Evolutionary conservation across 805 yeast species (phyloP).

Genomic region (Nakazawaea anatomiae): DNA sequence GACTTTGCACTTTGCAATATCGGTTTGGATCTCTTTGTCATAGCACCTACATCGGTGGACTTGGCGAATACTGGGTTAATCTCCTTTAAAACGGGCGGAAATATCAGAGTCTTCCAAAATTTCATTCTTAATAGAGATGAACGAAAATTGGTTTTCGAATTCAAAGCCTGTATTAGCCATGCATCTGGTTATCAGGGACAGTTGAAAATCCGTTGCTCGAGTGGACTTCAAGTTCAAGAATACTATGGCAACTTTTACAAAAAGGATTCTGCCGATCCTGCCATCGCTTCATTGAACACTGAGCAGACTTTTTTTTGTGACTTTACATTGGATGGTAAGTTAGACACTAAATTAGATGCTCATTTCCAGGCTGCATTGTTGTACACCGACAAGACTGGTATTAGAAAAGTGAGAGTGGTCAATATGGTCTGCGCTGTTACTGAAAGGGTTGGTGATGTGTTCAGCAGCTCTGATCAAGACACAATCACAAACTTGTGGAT

Average conservation of each 20-base stretch:
- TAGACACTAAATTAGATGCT: slow-evolving; percentile 66
- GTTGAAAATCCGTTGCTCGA: slow-evolving; percentile 79
- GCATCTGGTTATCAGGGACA: slow-evolving; percentile 73
- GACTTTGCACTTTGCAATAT: slow-evolving; percentile 52
- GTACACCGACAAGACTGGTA: slow-evolving; percentile 74
- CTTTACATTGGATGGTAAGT: slow-evolving; percentile 70
- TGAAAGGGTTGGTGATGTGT: slow-evolving; percentile 64
- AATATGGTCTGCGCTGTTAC: slow-evolving; percentile 81
- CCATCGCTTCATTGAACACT: slow-evolving; percentile 56
- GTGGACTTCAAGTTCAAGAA: slow-evolving; percentile 73
- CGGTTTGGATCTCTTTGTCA: slow-evolving; percentile 73
- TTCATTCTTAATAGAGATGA: slow-evolving; percentile 71
- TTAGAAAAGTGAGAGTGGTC: slow-evolving; percentile 79
- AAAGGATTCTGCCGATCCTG: slow-evolving; percentile 48
- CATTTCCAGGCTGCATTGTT: slow-evolving; percentile 89
- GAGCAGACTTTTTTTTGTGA: slow-evolving; percentile 67
- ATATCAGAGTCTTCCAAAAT: slow-evolving; percentile 54
- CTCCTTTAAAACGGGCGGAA: slow-evolving; percentile 67
- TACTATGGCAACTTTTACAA: slow-evolving; percentile 60
- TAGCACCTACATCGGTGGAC: slow-evolving; percentile 62
- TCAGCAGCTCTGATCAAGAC: slow-evolving; percentile 77
- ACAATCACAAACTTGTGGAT: slow-evolving; percentile 48
- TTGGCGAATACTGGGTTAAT: slow-evolving; percentile 67
- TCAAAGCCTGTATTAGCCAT: slow-evolving; percentile 43
- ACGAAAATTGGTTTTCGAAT: slow-evolving; percentile 51